Evolutionary conservation across 352 stramenopile species (phyloP), one percentile per base, ranked within the genome.

Genomic region (Bremia lactucae): DNA sequence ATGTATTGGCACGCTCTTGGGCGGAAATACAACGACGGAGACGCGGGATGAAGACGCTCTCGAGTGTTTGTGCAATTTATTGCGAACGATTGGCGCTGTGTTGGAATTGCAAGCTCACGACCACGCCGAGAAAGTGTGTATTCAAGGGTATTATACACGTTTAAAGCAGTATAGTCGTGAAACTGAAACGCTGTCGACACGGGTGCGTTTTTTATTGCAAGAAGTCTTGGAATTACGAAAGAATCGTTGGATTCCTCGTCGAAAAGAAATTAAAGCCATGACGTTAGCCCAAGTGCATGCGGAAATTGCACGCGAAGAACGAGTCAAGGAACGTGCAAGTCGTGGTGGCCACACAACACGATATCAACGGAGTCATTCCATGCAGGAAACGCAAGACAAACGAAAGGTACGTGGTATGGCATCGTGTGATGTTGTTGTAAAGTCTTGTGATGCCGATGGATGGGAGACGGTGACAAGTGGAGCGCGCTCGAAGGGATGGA

Each of bases 1-100:
- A 46, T 97, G 89, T 47, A 67, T 97, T 14, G 51, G 65, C 28
- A 74, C 71, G 26, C 49, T 92, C 35, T 88, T 92, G 21, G 73
- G 74, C n/a, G 72, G 89, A 50, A 52, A 80, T 6, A 55, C 77
- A 15, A 65, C 87, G 22, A 79, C 83, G 0, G 87, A 97, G 16
- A 65, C 87, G 22, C 80, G 81, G 0, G 87, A 97, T 52, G 92
- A 97, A 62, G 92, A 98, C 53, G 94, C 90, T 25, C 65, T 98
- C 20, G 94, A 97, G 69, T 98, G 94, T 52, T 82, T 98, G 56
- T 83, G 77, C 31, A 96, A 97, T 50, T 67, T 98, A 25, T 77
- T 98, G 18, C 75, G 80, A 23, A 97, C 89, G 4, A 95, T 97
- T 59, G 94, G 94, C 21, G 69, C 84, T 23, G 80, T 81, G 34